Evolutionary conservation across 345 rosid genomes (phyloP).

Genomic region (Chamaenerion angustifolium): DNA sequence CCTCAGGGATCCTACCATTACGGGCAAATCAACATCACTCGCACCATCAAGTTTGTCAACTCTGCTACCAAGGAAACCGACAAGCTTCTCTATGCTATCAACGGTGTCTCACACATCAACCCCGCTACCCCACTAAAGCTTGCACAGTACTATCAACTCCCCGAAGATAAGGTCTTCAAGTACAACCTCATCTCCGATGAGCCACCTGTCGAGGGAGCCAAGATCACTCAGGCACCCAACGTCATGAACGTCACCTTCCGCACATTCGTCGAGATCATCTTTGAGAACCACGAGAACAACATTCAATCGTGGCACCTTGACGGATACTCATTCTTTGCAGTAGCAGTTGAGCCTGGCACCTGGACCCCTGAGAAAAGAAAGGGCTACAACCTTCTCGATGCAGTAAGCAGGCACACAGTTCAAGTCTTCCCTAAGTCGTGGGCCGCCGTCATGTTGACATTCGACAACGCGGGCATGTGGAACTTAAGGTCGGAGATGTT

Average conservation of each 20-base stretch:
- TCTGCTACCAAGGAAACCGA: conserved; percentile 9
- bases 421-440: no score
- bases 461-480: conserved; percentile 28
- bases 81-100: conserved; percentile 22
- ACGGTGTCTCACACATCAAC: conserved; percentile 18
- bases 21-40: no score
- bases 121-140: conserved; percentile 19
- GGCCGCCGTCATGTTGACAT: no score
- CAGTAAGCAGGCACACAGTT: no score
- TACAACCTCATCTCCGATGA: conserved; percentile 11
- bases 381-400: conserved; percentile 20
- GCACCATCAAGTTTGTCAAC: conserved; percentile 16
- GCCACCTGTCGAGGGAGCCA: conserved; percentile 1
- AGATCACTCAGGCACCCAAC: conserved; percentile 8
- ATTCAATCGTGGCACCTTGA: conserved; percentile 20
- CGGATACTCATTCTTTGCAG: conserved; percentile 22
- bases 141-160: conserved; percentile 15
- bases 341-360: conserved; percentile 22
- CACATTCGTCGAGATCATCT: no score
- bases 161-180: conserved; percentile 19
- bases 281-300: conserved; percentile 18
- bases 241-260: conserved; percentile 19
- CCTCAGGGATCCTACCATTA: no score
- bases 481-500: conserved; percentile 10
- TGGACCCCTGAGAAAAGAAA: conserved; percentile 23